Evolutionary conservation across 192 early-diverging fungal species (phyloP).

Genomic region (Pilaira anomala): DNA sequence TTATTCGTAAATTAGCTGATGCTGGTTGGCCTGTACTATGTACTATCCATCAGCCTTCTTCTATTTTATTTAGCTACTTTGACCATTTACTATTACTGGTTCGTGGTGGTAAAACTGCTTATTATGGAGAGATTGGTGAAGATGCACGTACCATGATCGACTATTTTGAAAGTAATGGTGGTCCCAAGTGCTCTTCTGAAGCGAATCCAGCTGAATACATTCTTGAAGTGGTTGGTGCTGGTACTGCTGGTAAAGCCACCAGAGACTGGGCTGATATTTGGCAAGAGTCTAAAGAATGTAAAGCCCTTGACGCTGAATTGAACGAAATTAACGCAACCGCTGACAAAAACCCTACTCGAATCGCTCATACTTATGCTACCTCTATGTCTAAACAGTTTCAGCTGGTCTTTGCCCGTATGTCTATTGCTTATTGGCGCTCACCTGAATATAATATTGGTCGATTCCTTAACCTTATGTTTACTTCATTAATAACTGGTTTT

Average conservation of each 20-base stretch:
- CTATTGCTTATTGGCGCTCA: conserved; percentile 65
- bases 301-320: conserved; percentile 43
- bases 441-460: conserved; percentile 76
- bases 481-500: conserved; percentile 64
- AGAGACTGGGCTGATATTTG: conserved; percentile 76
- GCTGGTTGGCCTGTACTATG: conserved; percentile 70
- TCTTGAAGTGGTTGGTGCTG: conserved; percentile 73
- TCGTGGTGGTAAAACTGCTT: conserved; percentile 78
- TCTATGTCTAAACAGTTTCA: conserved; percentile 44
- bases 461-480: conserved; percentile 53
- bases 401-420: conserved; percentile 62
- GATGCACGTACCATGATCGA: conserved; percentile 62
- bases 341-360: conserved; percentile 30
- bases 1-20: conserved; percentile 64
- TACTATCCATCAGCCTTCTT: conserved; percentile 85
- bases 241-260: conserved; percentile 45
- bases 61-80: conserved; percentile 80
- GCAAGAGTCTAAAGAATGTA: conserved; percentile 54
- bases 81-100: conserved; percentile 78
- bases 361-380: conserved; percentile 45
- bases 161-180: conserved; percentile 76
- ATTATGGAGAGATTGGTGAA: conserved; percentile 74
- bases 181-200: conserved; percentile 54
- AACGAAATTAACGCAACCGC: conserved; percentile 41
- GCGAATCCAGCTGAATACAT: conserved; percentile 87